Base-by-base conservation (phyloP, 2,329 filamentous ascomycete genomes). In the Ophiocordyceps polyrhachis-furcata region DNA sequence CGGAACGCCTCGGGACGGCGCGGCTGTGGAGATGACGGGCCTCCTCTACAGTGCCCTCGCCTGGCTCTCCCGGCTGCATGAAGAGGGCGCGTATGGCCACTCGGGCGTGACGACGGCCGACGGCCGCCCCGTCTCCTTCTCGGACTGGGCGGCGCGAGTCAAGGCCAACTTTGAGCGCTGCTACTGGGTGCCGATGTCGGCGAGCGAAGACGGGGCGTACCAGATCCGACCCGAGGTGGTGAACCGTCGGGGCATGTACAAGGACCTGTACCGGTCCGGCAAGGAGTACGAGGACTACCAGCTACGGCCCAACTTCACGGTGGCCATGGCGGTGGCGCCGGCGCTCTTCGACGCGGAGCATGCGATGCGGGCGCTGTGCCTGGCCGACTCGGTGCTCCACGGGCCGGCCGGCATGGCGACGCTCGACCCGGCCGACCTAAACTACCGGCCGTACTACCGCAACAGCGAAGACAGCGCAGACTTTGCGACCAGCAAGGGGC, bases 271-370 rank as follows among this genome's bases (percentile, higher is more conserved):
- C 71, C 79, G 74, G 51, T 93, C 87, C 42, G 86, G 86, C 50
- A 96, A 95, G 62, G 85, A 91, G 59, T 95, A 93, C 57, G 87
- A 96, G 58, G 91, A 98, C 64, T 98, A 98, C 63, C 91, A 98
- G 61, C 75, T 98, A 40, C 84, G 91, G 21, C 72, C 84, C 49
- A 98, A 98, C 65, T 96, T 93, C 65, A 75, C 88, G 29, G 89
- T 98, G 51, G 86, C 89, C 52, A 96, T 98, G 91, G 77, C 82
- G 2, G 89, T 93, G 1, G 88, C 93, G 0, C 85, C 91, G 0
- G 81, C 85, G 23, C 75, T 98, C 14, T 98, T 98, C 59, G 74
- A 84, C 25, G 70, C 79, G 0, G 65, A 72, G 1, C 83, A 93
- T 55, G 93, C 89, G 7, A 72, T 94, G 49, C 68, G 76, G 46